A percentile compares a stretch with the other conserved stretches of the same genome.
Conservation (phyloP, 2,329 filamentous ascomycete species). For the Reticulascus tulasneorum region DNA sequence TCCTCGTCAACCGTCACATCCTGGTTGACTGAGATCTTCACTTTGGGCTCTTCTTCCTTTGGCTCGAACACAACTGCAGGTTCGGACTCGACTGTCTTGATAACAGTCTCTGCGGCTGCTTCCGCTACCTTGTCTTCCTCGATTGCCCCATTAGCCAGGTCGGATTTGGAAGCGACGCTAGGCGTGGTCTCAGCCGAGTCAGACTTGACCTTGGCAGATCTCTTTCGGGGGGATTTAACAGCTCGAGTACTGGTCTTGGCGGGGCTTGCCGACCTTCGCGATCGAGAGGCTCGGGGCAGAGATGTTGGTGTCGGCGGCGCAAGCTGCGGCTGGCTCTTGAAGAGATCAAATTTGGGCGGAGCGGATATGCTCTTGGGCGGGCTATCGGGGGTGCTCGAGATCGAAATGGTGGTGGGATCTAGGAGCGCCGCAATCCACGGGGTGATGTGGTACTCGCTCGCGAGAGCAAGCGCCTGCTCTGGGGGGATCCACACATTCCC, state of each 20-base stretch:
- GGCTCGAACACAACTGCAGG: slow-evolving; percentile 44
- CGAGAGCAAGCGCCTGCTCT: slow-evolving; percentile 72
- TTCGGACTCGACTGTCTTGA: slow-evolving; percentile 49
- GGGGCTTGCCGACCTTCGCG: slow-evolving; percentile 55
- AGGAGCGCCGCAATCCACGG: slow-evolving; percentile 91
- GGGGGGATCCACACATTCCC: slow-evolving; percentile 96
- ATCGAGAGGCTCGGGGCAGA: slow-evolving; percentile 41
- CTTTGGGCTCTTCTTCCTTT: slow-evolving; percentile 53
- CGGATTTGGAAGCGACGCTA: slow-evolving; percentile 12
- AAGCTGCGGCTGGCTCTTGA: slow-evolving; percentile 37
- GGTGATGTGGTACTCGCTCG: slow-evolving; percentile 80
- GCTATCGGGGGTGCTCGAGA: slow-evolving; percentile 55
- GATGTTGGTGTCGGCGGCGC: slow-evolving; percentile 47
- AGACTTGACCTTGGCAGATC: slow-evolving; percentile 40
- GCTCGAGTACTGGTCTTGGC: slow-evolving; percentile 37
- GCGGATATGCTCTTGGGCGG: slow-evolving; percentile 73
- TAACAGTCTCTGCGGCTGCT: slow-evolving; percentile 27
- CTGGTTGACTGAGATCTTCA: slow-evolving; percentile 68
- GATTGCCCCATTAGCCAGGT: slow-evolving; percentile 22
- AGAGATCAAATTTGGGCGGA: slow-evolving; percentile 73
- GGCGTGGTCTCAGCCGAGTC: slow-evolving; percentile 20
- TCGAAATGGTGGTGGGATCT: slow-evolving; percentile 74
- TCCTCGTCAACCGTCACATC: slow-evolving; percentile 50
- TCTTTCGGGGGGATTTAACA: slow-evolving; percentile 48
- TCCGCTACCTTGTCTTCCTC: slow-evolving; percentile 23